These are phyloP conservation scores for Blastobotrys mokoenaii DNA, from an alignment of 805 yeast genomes.

Conservation along the genomic window DNA sequence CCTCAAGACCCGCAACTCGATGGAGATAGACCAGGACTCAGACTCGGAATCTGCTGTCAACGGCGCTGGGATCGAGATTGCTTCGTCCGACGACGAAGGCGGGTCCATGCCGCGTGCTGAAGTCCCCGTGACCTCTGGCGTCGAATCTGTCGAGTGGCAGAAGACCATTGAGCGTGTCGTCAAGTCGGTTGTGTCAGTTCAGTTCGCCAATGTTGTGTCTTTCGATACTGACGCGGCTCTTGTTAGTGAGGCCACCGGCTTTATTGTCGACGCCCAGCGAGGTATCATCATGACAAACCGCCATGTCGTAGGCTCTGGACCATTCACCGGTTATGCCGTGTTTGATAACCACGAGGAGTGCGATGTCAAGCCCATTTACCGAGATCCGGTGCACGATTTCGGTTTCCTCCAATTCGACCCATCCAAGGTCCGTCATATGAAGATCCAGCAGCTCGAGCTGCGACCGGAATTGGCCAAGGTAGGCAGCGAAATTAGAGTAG, in stretches of 20 bases:
- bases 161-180: constrained; percentile 74
- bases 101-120: background rate
- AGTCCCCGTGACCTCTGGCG: background rate
- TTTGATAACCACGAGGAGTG: constrained; percentile 94
- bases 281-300: constrained; percentile 88
- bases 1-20: background rate
- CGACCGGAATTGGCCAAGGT: constrained; percentile 79
- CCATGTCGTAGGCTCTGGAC: constrained; percentile 95
- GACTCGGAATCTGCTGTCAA: background rate
- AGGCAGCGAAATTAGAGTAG: constrained; percentile 90
- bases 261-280: constrained; percentile 72
- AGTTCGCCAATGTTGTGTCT: constrained; percentile 75
- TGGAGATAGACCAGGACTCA: constrained; percentile 2
- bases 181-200: constrained; percentile 79
- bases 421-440: constrained; percentile 59
- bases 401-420: constrained; percentile 83
- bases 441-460: constrained; percentile 54
- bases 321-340: constrained; percentile 83
- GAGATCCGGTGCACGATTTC: constrained; percentile 94
- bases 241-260: constrained; percentile 86
- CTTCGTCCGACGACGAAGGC: background rate
- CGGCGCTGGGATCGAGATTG: background rate
- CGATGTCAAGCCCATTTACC: constrained; percentile 72
- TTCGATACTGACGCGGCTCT: constrained; percentile 80
- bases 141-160: constrained; percentile 52